Conservation (phyloP, 768 basidiomycete genomes). For the Suillus weaverae region DNA sequence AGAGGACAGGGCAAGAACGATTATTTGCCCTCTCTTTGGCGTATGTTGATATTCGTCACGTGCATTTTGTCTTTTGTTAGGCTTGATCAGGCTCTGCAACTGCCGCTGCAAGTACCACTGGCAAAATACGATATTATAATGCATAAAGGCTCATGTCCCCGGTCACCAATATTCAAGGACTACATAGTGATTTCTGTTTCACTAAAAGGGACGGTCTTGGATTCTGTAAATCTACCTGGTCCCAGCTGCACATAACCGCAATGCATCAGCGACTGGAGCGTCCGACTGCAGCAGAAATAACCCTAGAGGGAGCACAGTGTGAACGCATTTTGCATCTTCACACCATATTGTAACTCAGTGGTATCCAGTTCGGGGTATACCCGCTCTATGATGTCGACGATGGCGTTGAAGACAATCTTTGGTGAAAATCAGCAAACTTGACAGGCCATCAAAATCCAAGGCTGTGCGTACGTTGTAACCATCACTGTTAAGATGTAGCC, state of each 20-base stretch:
- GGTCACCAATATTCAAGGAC: not conserved
- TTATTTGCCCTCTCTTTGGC: slow-evolving; percentile 48
- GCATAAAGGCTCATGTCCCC: not conserved
- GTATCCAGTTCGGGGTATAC: slow-evolving; percentile 70
- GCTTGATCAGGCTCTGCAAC: not conserved
- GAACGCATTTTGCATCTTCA: slow-evolving; percentile 55
- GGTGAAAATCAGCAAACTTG: slow-evolving; percentile 3
- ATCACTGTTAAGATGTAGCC: slow-evolving; percentile 70
- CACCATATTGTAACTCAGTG: slow-evolving; percentile 31
- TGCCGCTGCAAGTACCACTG: too few species aligned
- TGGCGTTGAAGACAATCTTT: slow-evolving; percentile 66
- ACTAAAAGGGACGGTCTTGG: slow-evolving; percentile 20
- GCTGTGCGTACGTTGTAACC: slow-evolving; percentile 64
- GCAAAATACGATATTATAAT: not conserved
- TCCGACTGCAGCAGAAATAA: not conserved
- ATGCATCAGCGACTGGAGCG: not conserved
- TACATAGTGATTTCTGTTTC: slow-evolving; percentile 12
- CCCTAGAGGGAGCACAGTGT: slow-evolving; percentile 44
- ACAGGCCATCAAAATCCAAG: not conserved
- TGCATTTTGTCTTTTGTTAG: slow-evolving; percentile 17
- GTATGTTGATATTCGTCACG: slow-evolving; percentile 51
- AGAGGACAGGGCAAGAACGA: slow-evolving; percentile 14
- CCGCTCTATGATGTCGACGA: slow-evolving; percentile 56
- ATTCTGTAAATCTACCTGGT: slow-evolving; percentile 21
- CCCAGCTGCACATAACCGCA: slow-evolving; percentile 18